phyloP scores from a whole-genome alignment of 2,329 filamentous ascomycete genomes.

The Trichoderma gracile region DNA sequence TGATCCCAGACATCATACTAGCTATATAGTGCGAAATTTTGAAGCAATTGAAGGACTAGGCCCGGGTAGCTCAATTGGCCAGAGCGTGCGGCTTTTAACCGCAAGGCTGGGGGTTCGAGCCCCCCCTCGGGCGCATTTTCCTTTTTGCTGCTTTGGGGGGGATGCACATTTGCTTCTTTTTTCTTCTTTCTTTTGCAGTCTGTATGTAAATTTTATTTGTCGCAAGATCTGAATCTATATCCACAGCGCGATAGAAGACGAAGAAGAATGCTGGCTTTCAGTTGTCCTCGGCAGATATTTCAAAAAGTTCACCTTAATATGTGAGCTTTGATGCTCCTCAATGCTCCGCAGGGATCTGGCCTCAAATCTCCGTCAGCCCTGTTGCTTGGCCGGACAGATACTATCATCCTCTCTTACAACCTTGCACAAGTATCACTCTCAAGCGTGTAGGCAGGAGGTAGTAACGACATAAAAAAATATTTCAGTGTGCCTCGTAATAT shows the following conservation, averaged over 20 bases:
- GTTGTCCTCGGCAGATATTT: background rate
- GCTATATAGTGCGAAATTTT: background rate
- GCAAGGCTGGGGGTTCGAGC: slow-evolving; percentile 39
- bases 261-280: background rate
- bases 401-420: background rate
- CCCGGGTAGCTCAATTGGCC: slow-evolving; percentile 40
- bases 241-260: background rate
- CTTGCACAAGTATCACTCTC: too few species aligned
- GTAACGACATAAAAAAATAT: background rate
- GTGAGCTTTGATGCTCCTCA: background rate
- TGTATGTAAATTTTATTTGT: background rate
- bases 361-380: slow-evolving; percentile 5
- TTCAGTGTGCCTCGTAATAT: slow-evolving; percentile 7
- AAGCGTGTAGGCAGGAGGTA: too few species aligned
- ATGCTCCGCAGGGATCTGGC: background rate
- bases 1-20: too few species aligned
- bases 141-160: background rate
- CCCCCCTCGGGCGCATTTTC: slow-evolving; percentile 36
- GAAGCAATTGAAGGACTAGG: background rate
- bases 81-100: slow-evolving; percentile 41
- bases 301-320: background rate
- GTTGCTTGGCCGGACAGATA: background rate
- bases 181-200: background rate
- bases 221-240: background rate
- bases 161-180: too few species aligned